These are phyloP conservation scores for Orbilia oligospora DNA, from an alignment of 2,329 filamentous ascomycete species.

Conservation along the genomic window DNA sequence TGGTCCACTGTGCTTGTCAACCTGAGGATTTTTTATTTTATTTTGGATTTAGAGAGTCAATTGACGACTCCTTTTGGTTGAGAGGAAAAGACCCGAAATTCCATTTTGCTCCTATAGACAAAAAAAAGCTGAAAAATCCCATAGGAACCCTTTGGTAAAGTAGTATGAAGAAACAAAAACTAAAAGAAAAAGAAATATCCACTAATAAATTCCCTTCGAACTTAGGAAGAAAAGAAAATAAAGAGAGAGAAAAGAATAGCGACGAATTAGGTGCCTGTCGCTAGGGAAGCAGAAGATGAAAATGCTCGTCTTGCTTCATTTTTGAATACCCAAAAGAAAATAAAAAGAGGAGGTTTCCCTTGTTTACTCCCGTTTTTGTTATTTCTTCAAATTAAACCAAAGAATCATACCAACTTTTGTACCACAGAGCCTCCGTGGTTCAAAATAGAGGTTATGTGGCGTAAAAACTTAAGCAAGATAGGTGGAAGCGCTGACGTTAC, in stretches of 20 bases:
- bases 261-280: not conserved
- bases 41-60: too few species aligned
- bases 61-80: too few species aligned
- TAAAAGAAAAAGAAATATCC: conserved; percentile 12
- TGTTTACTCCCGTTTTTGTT: not conserved
- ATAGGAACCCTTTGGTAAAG: conserved; percentile 22
- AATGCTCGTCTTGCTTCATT: conserved; percentile 1
- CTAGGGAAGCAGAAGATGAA: not conserved
- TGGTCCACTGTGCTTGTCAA: too few species aligned
- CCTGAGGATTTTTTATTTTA: too few species aligned
- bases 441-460: not conserved
- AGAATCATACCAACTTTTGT: conserved; percentile 17
- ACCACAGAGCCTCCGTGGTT: not conserved
- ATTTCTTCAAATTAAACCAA: conserved; percentile 25
- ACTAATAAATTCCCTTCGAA: conserved; percentile 17
- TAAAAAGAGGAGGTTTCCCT: not conserved
- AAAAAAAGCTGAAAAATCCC: conserved; percentile 27
- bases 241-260: not conserved
- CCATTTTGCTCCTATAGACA: conserved; percentile 35
- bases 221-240: not conserved
- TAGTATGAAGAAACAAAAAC: conserved; percentile 1
- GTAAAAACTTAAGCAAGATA: conserved; percentile 85
- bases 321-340: conserved; percentile 15
- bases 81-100: conserved; percentile 9
- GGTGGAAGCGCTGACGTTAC: conserved; percentile 95